phyloP scores from a whole-genome alignment of 495 filamentous ascomycete species.

The Penicillium steckii region DNA sequence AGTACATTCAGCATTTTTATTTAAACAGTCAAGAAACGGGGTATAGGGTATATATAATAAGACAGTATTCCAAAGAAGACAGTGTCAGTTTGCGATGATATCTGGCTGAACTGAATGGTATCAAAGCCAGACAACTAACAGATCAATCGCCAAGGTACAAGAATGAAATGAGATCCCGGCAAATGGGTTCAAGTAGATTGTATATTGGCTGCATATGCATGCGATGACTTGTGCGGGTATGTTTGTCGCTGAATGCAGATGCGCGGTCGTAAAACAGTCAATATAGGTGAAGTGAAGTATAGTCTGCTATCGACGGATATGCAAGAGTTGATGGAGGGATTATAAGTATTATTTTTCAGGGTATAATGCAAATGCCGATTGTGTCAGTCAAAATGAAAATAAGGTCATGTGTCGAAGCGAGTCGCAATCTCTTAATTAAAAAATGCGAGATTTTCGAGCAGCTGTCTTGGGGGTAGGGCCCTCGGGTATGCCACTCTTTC shows the following conservation, averaged over 20 bases:
- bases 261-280: neutral
- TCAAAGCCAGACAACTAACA: conserved; percentile 2
- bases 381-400: too few species aligned
- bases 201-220: conserved; percentile 7
- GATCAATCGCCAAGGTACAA: neutral
- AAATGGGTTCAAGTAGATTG: too few species aligned
- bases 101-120: too few species aligned
- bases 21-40: neutral
- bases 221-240: neutral
- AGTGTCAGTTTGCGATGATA: too few species aligned
- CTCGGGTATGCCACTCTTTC: conserved; percentile 7
- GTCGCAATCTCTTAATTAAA: conserved; percentile 6
- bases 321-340: neutral
- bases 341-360: neutral
- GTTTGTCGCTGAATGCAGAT: neutral
- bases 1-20: neutral
- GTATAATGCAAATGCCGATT: too few species aligned
- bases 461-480: conserved; percentile 7
- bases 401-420: neutral
- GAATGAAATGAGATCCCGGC: neutral
- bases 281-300: neutral
- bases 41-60: neutral
- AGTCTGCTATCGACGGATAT: neutral
- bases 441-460: conserved; percentile 16
- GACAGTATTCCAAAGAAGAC: neutral